Evolutionary conservation across 2,329 filamentous ascomycete species (phyloP), one percentile per base, ranked within the genome.

Genomic region (Rutstroemia sydowiana): DNA sequence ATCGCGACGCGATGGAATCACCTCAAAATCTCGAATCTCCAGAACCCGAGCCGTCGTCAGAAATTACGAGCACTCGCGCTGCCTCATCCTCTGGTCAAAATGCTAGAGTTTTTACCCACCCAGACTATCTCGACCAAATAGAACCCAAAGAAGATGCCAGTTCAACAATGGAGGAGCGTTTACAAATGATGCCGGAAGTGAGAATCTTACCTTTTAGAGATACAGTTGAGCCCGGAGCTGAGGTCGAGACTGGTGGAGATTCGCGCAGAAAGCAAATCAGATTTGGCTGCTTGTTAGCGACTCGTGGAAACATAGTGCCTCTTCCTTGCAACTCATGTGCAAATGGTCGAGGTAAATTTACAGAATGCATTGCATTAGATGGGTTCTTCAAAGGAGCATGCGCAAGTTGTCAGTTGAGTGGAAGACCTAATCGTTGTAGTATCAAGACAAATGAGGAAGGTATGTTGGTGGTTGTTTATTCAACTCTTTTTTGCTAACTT

Each of bases 331-430:
- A 54, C 30, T 63, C 55, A 34, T 66, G 64, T 47, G 60, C 63
- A 9, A 65, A 63, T 55, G 63, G 62, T 14, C 52, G 64, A 28
- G 64, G 64, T 9, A 66, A 66, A 45, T 66, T 66, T 52, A 56
- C 46, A 39, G 51, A 61, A 30, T 66, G 64, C 37, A 58, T 66
- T 20, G 63, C 62, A 23, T 50, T 66, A 21, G 61, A 63, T n/a
- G 63, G 63, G 6, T 66, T 61, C 52, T 66, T 66, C 54, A 65
- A 65, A 48, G 64, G 64, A 31, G 64, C 64, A 47, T 66, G 64
- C 48, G 64, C 64, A 9, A 61, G 58, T 34, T 66, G 64, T 52
- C 63, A 66, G 51, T 53, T 65, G 14, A 65, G 63, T 45, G 64
- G 64, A 13, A 49, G 62, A 30, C 63, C 63, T 20, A 65, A 65